Conservation (phyloP, 495 filamentous ascomycete genomes). For the Pyrenula aspistea region DNA sequence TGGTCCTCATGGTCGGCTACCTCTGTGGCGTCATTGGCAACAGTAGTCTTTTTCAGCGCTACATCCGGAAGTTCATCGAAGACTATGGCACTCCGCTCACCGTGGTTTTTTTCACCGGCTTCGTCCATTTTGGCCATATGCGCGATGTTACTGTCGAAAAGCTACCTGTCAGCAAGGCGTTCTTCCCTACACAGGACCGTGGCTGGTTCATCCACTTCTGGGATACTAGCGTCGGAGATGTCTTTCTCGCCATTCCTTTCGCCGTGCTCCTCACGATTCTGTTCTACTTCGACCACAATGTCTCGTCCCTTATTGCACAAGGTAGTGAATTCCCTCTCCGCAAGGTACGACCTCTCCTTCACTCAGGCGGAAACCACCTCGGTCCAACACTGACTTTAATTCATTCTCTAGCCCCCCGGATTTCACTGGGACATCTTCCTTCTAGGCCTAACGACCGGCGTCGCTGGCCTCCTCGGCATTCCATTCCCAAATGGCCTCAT, state of each 20-base stretch:
- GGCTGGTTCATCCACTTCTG: constrained; percentile 84
- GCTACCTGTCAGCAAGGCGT: constrained; percentile 62
- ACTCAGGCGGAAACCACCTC: not conserved
- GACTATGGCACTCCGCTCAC: constrained; percentile 78
- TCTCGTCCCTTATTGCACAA: constrained; percentile 81
- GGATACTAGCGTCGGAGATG: constrained; percentile 59
- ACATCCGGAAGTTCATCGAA: constrained; percentile 64
- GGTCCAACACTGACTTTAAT: not conserved
- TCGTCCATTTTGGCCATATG: constrained; percentile 77
- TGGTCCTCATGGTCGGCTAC: constrained; percentile 63
- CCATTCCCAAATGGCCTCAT: constrained; percentile 90
- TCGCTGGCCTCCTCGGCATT: constrained; percentile 75
- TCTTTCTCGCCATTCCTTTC: constrained; percentile 85
- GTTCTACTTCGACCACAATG: constrained; percentile 92
- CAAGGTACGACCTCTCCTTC: constrained; percentile 29
- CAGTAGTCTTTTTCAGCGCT: constrained; percentile 57
- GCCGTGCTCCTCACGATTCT: constrained; percentile 74
- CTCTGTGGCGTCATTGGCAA: constrained; percentile 56
- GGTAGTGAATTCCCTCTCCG: constrained; percentile 83
- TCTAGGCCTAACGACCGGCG: constrained; percentile 73
- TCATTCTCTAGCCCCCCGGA: constrained; percentile 63
- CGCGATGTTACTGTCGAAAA: constrained; percentile 45
- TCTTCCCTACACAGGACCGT: constrained; percentile 68
- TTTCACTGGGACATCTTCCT: constrained; percentile 97
- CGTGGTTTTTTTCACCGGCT: constrained; percentile 79